phyloP scores from a whole-genome alignment of 371 early-diverging fungal genomes.

The Mucor plumbeus region DNA sequence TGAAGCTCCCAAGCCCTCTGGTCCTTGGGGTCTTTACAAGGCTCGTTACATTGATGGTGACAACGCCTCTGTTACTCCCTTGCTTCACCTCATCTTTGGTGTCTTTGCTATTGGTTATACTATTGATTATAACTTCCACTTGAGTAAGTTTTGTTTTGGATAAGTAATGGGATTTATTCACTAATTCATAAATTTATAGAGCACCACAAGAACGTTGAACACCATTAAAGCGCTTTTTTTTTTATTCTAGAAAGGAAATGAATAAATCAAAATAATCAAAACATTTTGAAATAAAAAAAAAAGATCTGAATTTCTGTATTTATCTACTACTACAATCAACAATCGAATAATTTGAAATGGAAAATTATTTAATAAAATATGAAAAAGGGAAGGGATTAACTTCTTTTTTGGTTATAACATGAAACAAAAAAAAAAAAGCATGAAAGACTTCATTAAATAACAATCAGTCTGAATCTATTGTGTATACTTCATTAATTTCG shows the following conservation, averaged over 20 bases:
- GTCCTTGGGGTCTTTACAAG: conserved; percentile 60
- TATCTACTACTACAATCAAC: not conserved
- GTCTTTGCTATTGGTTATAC: conserved; percentile 62
- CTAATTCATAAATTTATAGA: conserved; percentile 36
- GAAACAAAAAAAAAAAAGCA: too few species aligned
- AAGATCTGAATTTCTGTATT: not conserved
- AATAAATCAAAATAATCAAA: too few species aligned
- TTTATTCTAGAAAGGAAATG: conserved; percentile 4
- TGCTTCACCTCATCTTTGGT: conserved; percentile 60
- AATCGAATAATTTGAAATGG: not conserved
- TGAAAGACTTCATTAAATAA: too few species aligned
- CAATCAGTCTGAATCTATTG: not conserved
- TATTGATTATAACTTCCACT: conserved; percentile 74
- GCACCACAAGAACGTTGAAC: conserved; percentile 76
- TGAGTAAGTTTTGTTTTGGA: conserved; percentile 53
- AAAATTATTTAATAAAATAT: not conserved
- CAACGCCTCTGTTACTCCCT: conserved; percentile 62
- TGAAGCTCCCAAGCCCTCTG: conserved; percentile 50
- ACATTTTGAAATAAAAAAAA: conserved; percentile 5
- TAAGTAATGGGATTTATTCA: not conserved
- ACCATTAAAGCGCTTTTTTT: conserved; percentile 50
- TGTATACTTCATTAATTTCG: not conserved
- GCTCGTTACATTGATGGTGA: conserved; percentile 72
- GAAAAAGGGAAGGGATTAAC: not conserved
- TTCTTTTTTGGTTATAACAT: conserved; percentile 2